phyloP scores from a whole-genome alignment of 2,329 filamentous ascomycete species.

The Calonectria henricotiae region DNA sequence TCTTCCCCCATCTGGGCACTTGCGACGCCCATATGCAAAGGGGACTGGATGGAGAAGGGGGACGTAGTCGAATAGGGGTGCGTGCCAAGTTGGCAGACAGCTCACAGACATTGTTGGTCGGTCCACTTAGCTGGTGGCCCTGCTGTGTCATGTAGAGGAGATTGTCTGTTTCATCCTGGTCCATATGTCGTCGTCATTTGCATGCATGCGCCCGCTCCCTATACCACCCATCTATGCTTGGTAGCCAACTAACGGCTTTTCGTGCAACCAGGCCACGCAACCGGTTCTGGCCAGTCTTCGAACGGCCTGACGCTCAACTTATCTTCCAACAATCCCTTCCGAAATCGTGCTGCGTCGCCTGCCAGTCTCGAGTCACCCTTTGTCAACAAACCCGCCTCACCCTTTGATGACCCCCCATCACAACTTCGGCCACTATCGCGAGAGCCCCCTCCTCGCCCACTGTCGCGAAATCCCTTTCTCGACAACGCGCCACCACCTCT shows the following conservation, averaged over 20 bases:
- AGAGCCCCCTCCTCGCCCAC: constrained; percentile 81
- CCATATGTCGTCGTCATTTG: constrained; percentile 53
- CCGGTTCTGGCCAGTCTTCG: constrained; percentile 48
- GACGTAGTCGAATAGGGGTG: constrained; percentile 44
- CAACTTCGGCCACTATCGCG: constrained; percentile 75
- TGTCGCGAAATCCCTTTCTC: constrained; percentile 84
- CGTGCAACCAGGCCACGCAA: constrained; percentile 49
- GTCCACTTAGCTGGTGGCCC: constrained; percentile 52
- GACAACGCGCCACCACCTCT: constrained; percentile 67
- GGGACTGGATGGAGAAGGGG: constrained; percentile 44
- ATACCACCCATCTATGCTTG: constrained; percentile 45
- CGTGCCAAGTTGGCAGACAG: constrained; percentile 51
- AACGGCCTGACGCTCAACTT: constrained; percentile 75
- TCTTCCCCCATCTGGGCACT: constrained; percentile 47
- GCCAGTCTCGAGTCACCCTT: constrained; percentile 57
- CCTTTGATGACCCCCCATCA: constrained; percentile 72
- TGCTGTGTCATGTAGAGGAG: constrained; percentile 56
- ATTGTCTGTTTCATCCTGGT: constrained; percentile 55
- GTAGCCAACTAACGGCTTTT: constrained; percentile 49
- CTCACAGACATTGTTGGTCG: constrained; percentile 44
- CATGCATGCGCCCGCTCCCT: constrained; percentile 52
- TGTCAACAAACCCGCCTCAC: constrained; percentile 67
- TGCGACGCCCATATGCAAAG: constrained; percentile 46
- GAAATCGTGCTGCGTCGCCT: constrained; percentile 80
- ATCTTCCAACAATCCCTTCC: constrained; percentile 87